Evolutionary conservation across 75 land plant species (phyloP).

Genomic region (Ceratopteris richardii): DNA sequence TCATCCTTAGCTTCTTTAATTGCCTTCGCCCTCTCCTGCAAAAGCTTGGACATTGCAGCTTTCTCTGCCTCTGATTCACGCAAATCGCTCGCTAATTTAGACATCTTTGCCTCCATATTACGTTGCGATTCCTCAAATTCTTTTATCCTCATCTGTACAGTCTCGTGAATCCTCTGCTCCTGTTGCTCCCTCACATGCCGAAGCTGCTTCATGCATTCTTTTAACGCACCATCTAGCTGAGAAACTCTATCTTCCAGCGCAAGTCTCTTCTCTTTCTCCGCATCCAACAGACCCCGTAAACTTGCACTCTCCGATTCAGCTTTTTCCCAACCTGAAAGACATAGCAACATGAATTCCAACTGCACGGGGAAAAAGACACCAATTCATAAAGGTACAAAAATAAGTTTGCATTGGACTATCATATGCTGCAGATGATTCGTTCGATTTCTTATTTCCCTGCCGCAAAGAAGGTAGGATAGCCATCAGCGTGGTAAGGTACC

Average conservation of each 20-base stretch:
- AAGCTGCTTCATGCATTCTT: constrained; percentile 57
- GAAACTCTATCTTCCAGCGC: constrained; percentile 36
- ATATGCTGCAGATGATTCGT: too few species aligned
- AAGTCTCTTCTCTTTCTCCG: constrained; percentile 21
- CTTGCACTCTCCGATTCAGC: constrained; percentile 49
- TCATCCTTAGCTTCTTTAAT: constrained; percentile 30
- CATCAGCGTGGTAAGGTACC: too few species aligned
- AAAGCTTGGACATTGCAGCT: constrained; percentile 27
- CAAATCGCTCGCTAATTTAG: constrained; percentile 25
- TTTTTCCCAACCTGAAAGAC: constrained; percentile 61
- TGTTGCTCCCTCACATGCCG: constrained; percentile 41
- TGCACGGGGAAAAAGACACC: constrained; percentile 1
- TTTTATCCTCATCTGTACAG: constrained; percentile 25
- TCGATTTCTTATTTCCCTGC: too few species aligned
- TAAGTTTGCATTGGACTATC: too few species aligned
- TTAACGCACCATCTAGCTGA: constrained; percentile 54
- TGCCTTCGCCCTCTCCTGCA: constrained; percentile 43
- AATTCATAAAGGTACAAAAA: too few species aligned
- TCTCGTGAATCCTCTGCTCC: constrained; percentile 42
- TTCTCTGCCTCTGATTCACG: constrained; percentile 32
- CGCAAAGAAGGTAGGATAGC: too few species aligned
- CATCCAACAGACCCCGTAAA: constrained; percentile 52
- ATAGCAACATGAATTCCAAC: too few species aligned
- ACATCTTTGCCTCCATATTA: constrained; percentile 44
- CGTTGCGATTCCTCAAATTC: constrained; percentile 38